Base-by-base conservation (phyloP, 345 rosid genomes). In the Salix caprea region DNA sequence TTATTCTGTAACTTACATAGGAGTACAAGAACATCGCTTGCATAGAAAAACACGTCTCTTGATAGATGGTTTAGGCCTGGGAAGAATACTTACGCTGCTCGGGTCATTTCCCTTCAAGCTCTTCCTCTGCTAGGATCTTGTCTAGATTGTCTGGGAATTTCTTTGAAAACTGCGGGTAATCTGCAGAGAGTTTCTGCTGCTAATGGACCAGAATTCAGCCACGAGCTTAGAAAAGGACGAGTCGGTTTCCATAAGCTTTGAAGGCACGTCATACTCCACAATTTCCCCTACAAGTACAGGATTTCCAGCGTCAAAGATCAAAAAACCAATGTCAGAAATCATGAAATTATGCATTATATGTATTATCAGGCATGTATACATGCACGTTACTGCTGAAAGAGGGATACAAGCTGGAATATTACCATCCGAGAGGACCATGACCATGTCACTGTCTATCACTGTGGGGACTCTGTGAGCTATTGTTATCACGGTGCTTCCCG, bases 381-480 rank as follows among this genome's bases (percentile, higher is more conserved):
- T 42, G 46, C 46, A 56, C 62, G 16, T 6, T 56, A 5, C 23
- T 24, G 28, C 13, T 14, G 34, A 24, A 24, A 6, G 67, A 26
- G 30, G 11, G 39, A 65, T 65, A 12, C 2, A 44, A 44, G 48
- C 48, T 44, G 48, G 40, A 7, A 30, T 5, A 54, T 56, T 71
- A 77, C 75, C 80, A 70, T 77, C 64, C 26, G 80, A 77, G 18
- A 77, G 75, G 52, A 77, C 80, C 75, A 77, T 61, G 62, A 77
- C 75, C 80, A 70, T 71, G 75, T 77, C 75, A 71, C 80, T 77
- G 80, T 77, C 80, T 24, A 71, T 34, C 48, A 77, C 71, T 1
- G 80, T 77, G 44, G 80, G 80, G 37, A 77, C 80, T 61, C 80
- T 71, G 18, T 71, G 80, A 70, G 80, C 80, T 14, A 76, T 80